A percentile compares a stretch with the other conserved stretches of the same genome.
Conservation (phyloP, 2,329 filamentous ascomycete genomes). For the Cladosporium sp. region DNA sequence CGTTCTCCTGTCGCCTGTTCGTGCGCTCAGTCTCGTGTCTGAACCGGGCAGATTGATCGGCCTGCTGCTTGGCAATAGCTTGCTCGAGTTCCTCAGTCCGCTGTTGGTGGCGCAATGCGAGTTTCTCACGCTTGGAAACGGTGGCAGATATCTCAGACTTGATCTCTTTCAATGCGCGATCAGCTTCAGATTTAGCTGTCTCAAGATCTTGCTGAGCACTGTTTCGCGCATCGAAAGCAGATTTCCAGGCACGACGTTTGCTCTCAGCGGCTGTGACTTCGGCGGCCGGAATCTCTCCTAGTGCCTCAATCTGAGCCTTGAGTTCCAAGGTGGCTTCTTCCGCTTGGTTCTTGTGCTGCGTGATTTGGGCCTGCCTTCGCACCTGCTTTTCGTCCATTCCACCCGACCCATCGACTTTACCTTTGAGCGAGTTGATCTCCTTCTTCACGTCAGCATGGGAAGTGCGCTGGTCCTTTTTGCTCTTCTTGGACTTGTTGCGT, state of each 20-base stretch:
- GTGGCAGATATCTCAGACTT: conserved; percentile 61
- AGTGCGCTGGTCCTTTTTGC: conserved; percentile 70
- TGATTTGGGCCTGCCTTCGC: conserved; percentile 71
- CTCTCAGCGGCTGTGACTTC: conserved; percentile 55
- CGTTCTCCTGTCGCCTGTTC: conserved; percentile 26
- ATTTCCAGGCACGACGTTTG: conserved; percentile 55
- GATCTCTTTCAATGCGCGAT: conserved; percentile 59
- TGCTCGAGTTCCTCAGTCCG: conserved; percentile 68
- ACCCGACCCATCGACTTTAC: conserved; percentile 62
- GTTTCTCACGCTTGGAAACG: conserved; percentile 67
- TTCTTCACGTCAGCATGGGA: conserved; percentile 64
- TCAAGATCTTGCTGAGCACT: conserved; percentile 55
- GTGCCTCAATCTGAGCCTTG: conserved; percentile 57
- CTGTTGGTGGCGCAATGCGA: conserved; percentile 66
- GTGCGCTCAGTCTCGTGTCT: conserved; percentile 30
- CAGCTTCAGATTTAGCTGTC: conserved; percentile 57
- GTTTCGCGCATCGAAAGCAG: conserved; percentile 49
- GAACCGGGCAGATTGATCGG: conserved; percentile 32
- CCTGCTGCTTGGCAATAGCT: conserved; percentile 66
- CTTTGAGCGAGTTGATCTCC: conserved; percentile 67
- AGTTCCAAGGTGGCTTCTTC: conserved; percentile 59
- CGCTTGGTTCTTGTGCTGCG: conserved; percentile 67
- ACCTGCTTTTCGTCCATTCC: conserved; percentile 71
- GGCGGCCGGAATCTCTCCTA: conserved; percentile 61
- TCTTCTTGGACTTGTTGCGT: conserved; percentile 63